Evolutionary conservation across 2,329 filamentous ascomycete genomes (phyloP).

Genomic region (Cercospora brassicicola): DNA sequence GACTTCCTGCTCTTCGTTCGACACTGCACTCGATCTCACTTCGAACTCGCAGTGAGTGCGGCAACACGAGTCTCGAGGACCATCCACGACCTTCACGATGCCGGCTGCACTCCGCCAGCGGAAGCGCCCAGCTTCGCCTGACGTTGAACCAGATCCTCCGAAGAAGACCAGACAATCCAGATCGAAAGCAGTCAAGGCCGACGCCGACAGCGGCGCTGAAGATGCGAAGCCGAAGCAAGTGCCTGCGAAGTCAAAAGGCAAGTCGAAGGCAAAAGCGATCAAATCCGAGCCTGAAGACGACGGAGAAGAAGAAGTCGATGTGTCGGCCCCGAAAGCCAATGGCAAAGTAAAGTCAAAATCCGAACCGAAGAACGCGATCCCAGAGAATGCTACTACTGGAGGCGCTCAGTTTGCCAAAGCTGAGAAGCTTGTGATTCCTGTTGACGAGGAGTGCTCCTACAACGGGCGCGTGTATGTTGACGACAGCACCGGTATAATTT

Average conservation of each 20-base stretch:
- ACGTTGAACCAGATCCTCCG: slow-evolving; percentile 13
- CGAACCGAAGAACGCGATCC: neutral
- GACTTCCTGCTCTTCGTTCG: neutral
- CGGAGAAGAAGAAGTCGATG: neutral
- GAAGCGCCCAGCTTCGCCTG: slow-evolving; percentile 21
- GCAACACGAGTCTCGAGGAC: neutral
- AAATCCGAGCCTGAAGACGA: neutral
- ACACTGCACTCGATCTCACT: neutral
- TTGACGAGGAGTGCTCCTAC: slow-evolving; percentile 49
- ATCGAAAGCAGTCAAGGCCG: slow-evolving; percentile 14
- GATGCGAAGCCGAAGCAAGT: slow-evolving; percentile 9
- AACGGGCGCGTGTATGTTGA: slow-evolving; percentile 63
- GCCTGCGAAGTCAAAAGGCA: slow-evolving; percentile 19
- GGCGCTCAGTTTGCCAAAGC: slow-evolving; percentile 48
- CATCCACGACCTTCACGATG: slow-evolving; percentile 1
- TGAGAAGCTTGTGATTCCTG: slow-evolving; percentile 47
- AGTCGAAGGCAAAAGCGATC: slow-evolving; percentile 13
- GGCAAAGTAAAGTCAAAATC: slow-evolving; percentile 9
- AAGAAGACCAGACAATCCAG: slow-evolving; percentile 17
- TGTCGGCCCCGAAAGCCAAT: slow-evolving; percentile 18
- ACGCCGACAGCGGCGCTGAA: slow-evolving; percentile 8
- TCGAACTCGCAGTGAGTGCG: neutral
- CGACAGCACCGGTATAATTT: slow-evolving; percentile 62
- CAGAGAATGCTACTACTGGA: slow-evolving; percentile 14
- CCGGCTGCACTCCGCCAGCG: slow-evolving; percentile 11